Conservation (phyloP, 2,329 filamentous ascomycete species). For the Teratosphaeria zuluensis region DNA sequence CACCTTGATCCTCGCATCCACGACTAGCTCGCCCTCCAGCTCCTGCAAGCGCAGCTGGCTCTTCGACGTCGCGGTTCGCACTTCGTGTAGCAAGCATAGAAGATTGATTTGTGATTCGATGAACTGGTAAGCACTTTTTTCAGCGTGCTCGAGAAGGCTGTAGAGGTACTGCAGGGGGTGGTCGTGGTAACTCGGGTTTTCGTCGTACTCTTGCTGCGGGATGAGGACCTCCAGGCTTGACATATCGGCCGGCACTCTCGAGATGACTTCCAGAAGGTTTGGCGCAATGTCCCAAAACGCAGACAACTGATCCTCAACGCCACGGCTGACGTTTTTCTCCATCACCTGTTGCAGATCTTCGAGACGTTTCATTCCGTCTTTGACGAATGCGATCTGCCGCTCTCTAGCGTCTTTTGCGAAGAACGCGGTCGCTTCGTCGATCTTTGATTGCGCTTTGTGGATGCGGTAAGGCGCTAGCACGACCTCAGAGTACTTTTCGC, state of each 20-base stretch:
- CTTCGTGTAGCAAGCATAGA: slow-evolving; percentile 81
- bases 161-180: slow-evolving; percentile 89
- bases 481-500: slow-evolving; percentile 75
- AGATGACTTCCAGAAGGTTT: slow-evolving; percentile 63
- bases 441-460: slow-evolving; percentile 63
- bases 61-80: slow-evolving; percentile 66
- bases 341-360: slow-evolving; percentile 70
- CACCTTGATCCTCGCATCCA: slow-evolving; percentile 55
- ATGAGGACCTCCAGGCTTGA: slow-evolving; percentile 64
- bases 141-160: slow-evolving; percentile 71
- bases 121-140: slow-evolving; percentile 92
- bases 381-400: slow-evolving; percentile 60
- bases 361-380: slow-evolving; percentile 61
- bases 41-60: slow-evolving; percentile 60
- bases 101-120: slow-evolving; percentile 92
- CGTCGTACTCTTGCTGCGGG: slow-evolving; percentile 66
- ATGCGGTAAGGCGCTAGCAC: slow-evolving; percentile 74
- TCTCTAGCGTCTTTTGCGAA: slow-evolving; percentile 67
- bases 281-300: slow-evolving; percentile 98
- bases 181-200: slow-evolving; percentile 71
- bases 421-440: slow-evolving; percentile 68
- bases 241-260: slow-evolving; percentile 58
- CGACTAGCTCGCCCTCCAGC: slow-evolving; percentile 44
- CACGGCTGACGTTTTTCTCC: slow-evolving; percentile 74
- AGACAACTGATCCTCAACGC: slow-evolving; percentile 82